Evolutionary conservation across 140 eudicot species (phyloP).

Genomic region (Bidens hawaiensis): DNA sequence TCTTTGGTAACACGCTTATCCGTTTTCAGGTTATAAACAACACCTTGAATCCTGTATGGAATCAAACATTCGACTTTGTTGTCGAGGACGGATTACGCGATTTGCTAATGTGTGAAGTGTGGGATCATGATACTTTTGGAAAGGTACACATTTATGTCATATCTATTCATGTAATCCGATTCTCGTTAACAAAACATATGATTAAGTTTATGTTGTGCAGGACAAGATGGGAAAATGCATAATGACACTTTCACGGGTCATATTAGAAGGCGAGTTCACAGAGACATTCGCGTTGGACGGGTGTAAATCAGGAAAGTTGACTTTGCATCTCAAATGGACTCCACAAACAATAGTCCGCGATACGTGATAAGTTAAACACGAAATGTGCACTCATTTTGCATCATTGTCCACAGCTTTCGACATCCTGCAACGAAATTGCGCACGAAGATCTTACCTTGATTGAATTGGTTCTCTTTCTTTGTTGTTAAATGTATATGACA

Average conservation of each 20-base stretch:
- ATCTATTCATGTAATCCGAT: no score
- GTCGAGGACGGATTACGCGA: conserved; percentile 96
- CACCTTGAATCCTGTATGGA: conserved; percentile 90
- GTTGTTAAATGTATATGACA: no score
- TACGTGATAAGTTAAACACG: no score
- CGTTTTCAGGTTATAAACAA: conserved; percentile 79
- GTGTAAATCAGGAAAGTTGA: conserved; percentile 73
- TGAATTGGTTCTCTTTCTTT: no score
- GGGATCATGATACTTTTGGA: conserved; percentile 97
- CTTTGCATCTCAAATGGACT: conserved; percentile 78
- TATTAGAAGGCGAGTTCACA: conserved; percentile 81
- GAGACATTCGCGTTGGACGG: conserved; percentile 75
- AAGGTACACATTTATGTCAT: conserved; percentile 47
- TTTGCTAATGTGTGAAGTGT: conserved; percentile 79
- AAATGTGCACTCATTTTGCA: no score
- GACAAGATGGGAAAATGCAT: conserved; percentile 94
- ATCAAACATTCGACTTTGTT: conserved; percentile 96
- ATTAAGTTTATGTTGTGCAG: conserved; percentile 29
- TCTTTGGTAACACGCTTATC: no score
- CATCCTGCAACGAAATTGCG: no score
- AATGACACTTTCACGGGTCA: conserved; percentile 91
- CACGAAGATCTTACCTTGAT: no score
- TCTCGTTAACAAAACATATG: neutral
- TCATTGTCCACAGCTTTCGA: no score
- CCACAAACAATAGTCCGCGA: conserved; percentile 81